Evolutionary conservation across 352 stramenopile species (phyloP).

Genomic region (Globisporangium heterothallicum): DNA sequence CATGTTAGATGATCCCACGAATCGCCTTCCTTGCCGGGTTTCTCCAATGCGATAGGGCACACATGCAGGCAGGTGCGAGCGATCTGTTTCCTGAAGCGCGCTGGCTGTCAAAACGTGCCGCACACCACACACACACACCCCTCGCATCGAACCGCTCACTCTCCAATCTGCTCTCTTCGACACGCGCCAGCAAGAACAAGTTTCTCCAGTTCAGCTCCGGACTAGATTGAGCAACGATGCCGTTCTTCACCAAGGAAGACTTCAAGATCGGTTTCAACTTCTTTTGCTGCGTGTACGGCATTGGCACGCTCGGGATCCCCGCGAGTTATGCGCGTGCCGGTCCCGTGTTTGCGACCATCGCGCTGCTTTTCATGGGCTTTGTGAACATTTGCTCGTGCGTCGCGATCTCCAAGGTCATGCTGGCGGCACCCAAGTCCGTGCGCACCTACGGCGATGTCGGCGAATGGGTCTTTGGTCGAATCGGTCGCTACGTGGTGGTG

Average conservation of each 20-base stretch:
- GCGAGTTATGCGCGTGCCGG: conserved; percentile 60
- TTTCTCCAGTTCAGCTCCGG: background rate
- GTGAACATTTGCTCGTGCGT: conserved; percentile 59
- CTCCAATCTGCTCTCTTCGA: conserved; percentile 5
- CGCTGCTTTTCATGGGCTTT: conserved; percentile 53
- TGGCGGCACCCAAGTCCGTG: conserved; percentile 49
- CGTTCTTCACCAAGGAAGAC: conserved; percentile 56
- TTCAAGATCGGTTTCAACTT: conserved; percentile 61
- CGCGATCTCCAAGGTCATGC: conserved; percentile 49
- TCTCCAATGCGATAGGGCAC: too few relatives aligned
- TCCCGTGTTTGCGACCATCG: conserved; percentile 32
- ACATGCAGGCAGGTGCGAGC: too few relatives aligned
- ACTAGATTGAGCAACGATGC: conserved; percentile 17
- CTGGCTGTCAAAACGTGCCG: background rate
- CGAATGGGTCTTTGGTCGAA: conserved; percentile 43
- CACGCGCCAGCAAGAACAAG: too few relatives aligned
- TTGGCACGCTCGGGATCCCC: conserved; percentile 55
- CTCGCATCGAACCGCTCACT: too few relatives aligned
- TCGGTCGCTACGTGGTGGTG: conserved; percentile 46
- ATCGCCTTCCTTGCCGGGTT: too few relatives aligned
- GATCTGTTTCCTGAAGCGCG: too few relatives aligned
- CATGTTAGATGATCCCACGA: background rate
- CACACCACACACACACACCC: too few relatives aligned
- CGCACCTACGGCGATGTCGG: conserved; percentile 61
- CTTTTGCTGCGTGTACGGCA: conserved; percentile 63